Conservation (phyloP, 805 yeast genomes). For the Teunomyces barrocoloradensis region DNA sequence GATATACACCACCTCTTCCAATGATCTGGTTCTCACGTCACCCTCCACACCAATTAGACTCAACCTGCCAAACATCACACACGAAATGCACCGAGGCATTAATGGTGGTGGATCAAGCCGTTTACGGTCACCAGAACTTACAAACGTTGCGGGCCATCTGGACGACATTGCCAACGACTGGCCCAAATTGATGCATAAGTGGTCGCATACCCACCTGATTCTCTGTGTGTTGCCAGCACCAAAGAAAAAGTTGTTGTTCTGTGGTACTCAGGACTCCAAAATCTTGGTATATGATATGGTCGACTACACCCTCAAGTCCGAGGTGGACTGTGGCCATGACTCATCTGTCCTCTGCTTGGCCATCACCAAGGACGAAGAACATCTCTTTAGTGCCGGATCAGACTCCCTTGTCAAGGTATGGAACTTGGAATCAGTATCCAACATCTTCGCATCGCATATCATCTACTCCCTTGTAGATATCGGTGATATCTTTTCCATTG, state of each 20-base stretch:
- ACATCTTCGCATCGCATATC: constrained; percentile 52
- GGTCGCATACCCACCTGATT: constrained; percentile 74
- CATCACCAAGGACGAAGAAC: constrained; percentile 51
- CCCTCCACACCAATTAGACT: constrained; percentile 21
- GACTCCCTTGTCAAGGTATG: constrained; percentile 88
- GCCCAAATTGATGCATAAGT: constrained; percentile 49
- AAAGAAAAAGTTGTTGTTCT: constrained; percentile 56
- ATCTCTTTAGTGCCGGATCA: constrained; percentile 80
- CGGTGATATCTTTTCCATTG: constrained; percentile 87
- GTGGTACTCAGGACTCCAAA: constrained; percentile 88
- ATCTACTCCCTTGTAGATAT: constrained; percentile 83
- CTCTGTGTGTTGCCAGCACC: constrained; percentile 70
- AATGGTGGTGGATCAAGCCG: neutral
- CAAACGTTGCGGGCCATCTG: neutral
- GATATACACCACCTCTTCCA: constrained; percentile 20
- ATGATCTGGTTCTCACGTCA: constrained; percentile 13
- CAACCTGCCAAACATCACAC: constrained; percentile 19
- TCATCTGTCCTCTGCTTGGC: constrained; percentile 75
- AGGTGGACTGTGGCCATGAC: constrained; percentile 45
- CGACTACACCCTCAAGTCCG: constrained; percentile 56
- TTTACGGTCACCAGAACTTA: neutral
- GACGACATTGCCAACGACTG: neutral
- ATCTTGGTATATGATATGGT: constrained; percentile 67
- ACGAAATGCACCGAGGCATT: neutral
- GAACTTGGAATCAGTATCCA: constrained; percentile 43